Evolutionary conservation across 139 green algal species (phyloP).

Genomic region (Picochlorum sp.): DNA sequence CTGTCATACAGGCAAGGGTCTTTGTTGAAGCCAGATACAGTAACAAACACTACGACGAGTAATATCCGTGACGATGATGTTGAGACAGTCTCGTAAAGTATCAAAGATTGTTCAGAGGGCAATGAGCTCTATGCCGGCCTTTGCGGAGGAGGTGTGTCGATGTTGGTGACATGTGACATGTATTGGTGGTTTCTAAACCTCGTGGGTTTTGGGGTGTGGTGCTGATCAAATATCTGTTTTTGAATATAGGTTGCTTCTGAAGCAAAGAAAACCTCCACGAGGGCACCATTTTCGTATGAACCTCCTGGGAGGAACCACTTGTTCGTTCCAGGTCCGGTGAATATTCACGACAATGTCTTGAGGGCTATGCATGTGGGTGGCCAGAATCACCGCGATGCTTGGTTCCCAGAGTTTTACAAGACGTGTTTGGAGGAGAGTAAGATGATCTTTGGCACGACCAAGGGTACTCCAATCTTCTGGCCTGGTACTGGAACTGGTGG

Average conservation of each 20-base stretch:
- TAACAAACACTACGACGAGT: too few species aligned
- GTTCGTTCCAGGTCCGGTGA: slow-evolving; percentile 91
- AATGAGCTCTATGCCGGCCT: slow-evolving; percentile 11
- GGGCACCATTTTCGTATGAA: slow-evolving; percentile 50
- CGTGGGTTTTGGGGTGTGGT: too few species aligned
- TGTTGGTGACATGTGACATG: background rate
- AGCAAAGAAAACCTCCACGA: background rate
- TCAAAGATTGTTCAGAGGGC: slow-evolving; percentile 6
- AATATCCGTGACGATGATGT: background rate
- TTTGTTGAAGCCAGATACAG: too few species aligned
- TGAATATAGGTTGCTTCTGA: too few species aligned
- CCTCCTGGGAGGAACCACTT: slow-evolving; percentile 87
- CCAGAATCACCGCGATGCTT: slow-evolving; percentile 91
- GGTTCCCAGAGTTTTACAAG: slow-evolving; percentile 81
- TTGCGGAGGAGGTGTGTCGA: slow-evolving; percentile 10
- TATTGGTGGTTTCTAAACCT: background rate
- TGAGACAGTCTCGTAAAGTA: background rate
- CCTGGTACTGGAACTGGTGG: slow-evolving; percentile 69
- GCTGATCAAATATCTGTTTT: too few species aligned
- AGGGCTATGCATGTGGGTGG: slow-evolving; percentile 78
- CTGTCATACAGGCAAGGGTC: too few species aligned
- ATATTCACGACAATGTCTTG: slow-evolving; percentile 88
- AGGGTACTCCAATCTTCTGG: slow-evolving; percentile 89
- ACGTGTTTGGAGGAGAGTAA: slow-evolving; percentile 76
- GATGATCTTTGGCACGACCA: slow-evolving; percentile 67